Evolutionary conservation across 768 basidiomycete genomes (phyloP), one percentile per base, ranked within the genome.

Genomic region (Suillus subaureus): DNA sequence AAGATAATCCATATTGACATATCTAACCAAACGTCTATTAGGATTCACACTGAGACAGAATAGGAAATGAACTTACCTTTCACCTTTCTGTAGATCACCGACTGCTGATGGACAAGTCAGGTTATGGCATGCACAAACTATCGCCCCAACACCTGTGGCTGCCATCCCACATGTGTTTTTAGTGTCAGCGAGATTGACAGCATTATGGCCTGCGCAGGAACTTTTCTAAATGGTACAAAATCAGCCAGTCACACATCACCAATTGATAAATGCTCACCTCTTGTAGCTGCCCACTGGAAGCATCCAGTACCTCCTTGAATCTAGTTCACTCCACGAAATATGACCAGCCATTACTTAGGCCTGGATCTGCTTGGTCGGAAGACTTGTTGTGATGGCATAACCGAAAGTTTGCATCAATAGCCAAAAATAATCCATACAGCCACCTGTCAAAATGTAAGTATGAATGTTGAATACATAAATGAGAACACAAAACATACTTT

Each of bases 1-100:
- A 0, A 70, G 12, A 23, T 47, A 69, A 18, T 70, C 67, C 49
- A 70, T 56, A 37, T 70, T 70, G 13, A 47, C 45, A 13, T 61
- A 64, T 42, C 67, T 70, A 40, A 35, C 31, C 6, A 62, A 33
- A 39, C 5, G 18, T 35, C 26, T n/a, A 42, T 42, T 1, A 43
- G 42, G 42, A 43, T 43, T 43, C 21, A 15, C 42, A 43, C 2
- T 33, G 6, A 40, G 18, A 49, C 4, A 6, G 1, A 49, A n/a
- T 0, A 0, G 18, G 18, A 43, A 43, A 43, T 43, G 1, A 0
- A 45, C 21, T 45, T 21, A 45, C n/a, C n/a, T n/a, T n/a, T n/a
- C n/a, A n/a, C n/a, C n/a, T n/a, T n/a, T n/a, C n/a, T n/a, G n/a
- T n/a, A n/a, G n/a, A n/a, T n/a, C n/a, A n/a, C n/a, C n/a, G n/a